Evolutionary conservation across 2,329 filamentous ascomycete species (phyloP).

Genomic region (Blastomyces gilchristii): DNA sequence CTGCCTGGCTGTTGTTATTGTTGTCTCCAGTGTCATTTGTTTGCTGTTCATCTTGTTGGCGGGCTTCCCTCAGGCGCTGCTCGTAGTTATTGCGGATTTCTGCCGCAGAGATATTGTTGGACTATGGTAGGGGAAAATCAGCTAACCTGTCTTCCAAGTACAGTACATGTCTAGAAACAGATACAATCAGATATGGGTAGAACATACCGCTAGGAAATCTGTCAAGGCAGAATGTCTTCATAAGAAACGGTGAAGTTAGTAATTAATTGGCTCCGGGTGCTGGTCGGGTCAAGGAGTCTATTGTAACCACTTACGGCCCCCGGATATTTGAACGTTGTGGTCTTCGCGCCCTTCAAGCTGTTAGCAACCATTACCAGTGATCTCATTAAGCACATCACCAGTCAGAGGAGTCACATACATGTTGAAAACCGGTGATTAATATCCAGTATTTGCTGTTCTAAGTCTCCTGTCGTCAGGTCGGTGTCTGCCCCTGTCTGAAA

Average conservation of each 20-base stretch:
- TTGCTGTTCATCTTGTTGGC: slow-evolving; percentile 25
- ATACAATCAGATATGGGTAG: background rate
- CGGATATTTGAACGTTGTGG: slow-evolving; percentile 3
- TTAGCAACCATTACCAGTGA: background rate
- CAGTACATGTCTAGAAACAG: background rate
- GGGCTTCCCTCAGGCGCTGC: slow-evolving; percentile 42
- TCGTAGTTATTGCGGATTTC: slow-evolving; percentile 53
- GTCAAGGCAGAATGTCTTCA: slow-evolving; percentile 54
- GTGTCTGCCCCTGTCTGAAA: background rate
- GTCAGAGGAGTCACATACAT: slow-evolving; percentile 7
- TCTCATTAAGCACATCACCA: background rate
- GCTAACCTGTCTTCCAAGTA: background rate
- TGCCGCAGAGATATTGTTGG: slow-evolving; percentile 56
- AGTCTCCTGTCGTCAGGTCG: background rate
- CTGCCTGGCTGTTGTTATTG: slow-evolving; percentile 22
- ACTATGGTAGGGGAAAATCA: slow-evolving; percentile 25
- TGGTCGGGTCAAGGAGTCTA: background rate
- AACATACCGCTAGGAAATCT: slow-evolving; percentile 53
- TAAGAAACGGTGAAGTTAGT: slow-evolving; percentile 15
- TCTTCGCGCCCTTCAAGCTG: slow-evolving; percentile 6
- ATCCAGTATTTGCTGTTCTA: background rate
- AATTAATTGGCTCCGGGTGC: background rate
- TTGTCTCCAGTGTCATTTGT: slow-evolving; percentile 13
- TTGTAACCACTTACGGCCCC: slow-evolving; percentile 33
- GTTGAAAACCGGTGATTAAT: background rate